Conservation (phyloP, 1,284 basidiomycete genomes). For the Marasmius oreades region DNA sequence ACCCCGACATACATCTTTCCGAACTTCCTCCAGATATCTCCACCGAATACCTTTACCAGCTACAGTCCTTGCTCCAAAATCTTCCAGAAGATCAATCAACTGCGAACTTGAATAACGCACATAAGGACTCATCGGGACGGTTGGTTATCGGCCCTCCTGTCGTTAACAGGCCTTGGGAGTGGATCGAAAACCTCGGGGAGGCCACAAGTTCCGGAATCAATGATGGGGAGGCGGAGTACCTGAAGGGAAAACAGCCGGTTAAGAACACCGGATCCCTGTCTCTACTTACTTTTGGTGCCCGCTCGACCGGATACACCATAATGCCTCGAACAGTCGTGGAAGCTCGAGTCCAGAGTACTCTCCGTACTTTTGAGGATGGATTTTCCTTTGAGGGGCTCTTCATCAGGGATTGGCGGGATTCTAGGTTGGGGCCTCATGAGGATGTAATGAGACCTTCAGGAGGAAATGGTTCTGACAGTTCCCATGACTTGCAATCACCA, state of each 20-base stretch:
- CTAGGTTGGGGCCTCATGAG: constrained; percentile 37
- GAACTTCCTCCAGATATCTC: constrained; percentile 58
- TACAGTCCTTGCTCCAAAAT: constrained; percentile 54
- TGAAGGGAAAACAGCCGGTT: constrained; percentile 34
- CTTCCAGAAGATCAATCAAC: constrained; percentile 49
- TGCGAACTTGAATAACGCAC: constrained; percentile 52
- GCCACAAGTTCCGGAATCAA: constrained; percentile 37
- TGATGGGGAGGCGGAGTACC: constrained; percentile 32
- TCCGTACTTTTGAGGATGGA: constrained; percentile 63
- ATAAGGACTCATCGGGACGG: constrained; percentile 49
- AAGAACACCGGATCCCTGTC: constrained; percentile 72
- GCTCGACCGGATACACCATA: constrained; percentile 58
- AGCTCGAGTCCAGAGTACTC: constrained; percentile 37
- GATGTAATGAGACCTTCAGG: constrained; percentile 3
- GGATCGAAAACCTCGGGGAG: constrained; percentile 76
- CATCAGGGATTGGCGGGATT: constrained; percentile 72
- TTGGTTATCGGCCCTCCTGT: constrained; percentile 49
- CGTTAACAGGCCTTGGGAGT: constrained; percentile 78
- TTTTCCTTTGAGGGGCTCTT: constrained; percentile 61
- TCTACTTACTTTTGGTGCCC: constrained; percentile 65
- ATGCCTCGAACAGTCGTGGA: constrained; percentile 27
- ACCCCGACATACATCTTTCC: constrained; percentile 48
- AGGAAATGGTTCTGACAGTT: background rate
- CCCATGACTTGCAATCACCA: background rate
- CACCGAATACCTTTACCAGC: constrained; percentile 47